phyloP scores from a whole-genome alignment of 202 grass and related monocot species.

The Panicum hallii region DNA sequence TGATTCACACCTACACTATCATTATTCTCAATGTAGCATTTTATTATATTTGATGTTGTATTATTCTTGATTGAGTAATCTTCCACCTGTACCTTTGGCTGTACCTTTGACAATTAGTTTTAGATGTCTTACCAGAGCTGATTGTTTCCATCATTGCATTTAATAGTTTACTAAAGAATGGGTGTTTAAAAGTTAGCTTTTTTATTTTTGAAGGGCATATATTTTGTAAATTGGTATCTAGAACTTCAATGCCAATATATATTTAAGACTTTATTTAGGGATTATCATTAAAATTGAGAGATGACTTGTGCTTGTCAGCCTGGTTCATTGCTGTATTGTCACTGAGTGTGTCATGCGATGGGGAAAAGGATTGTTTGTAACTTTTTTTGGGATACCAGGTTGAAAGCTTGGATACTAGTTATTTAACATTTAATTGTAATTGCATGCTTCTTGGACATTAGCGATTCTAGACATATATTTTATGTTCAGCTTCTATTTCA shows the following conservation, averaged over 20 bases:
- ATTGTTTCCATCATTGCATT: too few relatives aligned
- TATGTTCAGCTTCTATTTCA: neutral
- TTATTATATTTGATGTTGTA: neutral
- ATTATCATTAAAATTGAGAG: neutral
- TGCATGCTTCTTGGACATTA: too few relatives aligned
- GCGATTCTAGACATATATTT: too few relatives aligned
- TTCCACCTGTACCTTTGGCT: neutral
- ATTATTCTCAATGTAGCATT: constrained; percentile 5
- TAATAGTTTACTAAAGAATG: too few relatives aligned
- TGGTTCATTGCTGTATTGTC: neutral
- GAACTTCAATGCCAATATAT: neutral
- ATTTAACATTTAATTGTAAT: too few relatives aligned
- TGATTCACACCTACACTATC: neutral
- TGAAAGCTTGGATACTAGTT: too few relatives aligned
- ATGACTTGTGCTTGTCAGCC: neutral
- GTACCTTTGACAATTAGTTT: too few relatives aligned
- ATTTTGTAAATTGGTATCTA: neutral
- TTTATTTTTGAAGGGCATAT: neutral
- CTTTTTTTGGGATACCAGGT: too few relatives aligned
- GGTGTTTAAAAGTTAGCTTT: too few relatives aligned
- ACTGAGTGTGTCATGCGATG: too few relatives aligned
- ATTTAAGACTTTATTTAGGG: neutral
- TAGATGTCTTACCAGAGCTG: neutral
- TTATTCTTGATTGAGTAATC: neutral
- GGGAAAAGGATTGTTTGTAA: too few relatives aligned